Evolutionary conservation across 345 rosid genomes (phyloP).

Genomic region (Melastoma malabathricum): DNA sequence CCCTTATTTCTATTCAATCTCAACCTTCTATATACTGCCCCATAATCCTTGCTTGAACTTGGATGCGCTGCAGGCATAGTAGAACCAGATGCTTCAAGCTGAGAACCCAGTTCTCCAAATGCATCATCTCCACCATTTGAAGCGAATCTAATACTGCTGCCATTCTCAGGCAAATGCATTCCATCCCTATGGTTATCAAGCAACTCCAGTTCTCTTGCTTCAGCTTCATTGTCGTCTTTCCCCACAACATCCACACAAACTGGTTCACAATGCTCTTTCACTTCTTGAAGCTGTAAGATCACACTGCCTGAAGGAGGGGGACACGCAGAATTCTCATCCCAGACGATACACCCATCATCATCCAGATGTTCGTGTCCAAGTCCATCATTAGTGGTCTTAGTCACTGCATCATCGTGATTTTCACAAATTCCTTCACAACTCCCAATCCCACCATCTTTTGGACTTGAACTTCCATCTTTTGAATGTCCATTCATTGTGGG

Average conservation of each 20-base stretch:
- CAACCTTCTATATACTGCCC: constrained; percentile 69
- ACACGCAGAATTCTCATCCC: too few species aligned
- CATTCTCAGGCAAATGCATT: too few species aligned
- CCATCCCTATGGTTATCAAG: constrained; percentile 20
- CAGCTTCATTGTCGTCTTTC: too few species aligned
- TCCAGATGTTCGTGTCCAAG: too few species aligned
- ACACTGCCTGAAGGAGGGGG: too few species aligned
- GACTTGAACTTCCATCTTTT: constrained; percentile 16
- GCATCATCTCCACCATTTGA: constrained; percentile 17
- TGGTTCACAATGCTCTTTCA: too few species aligned
- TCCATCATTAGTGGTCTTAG: too few species aligned
- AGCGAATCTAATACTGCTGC: constrained; percentile 13
- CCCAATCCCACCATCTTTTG: constrained; percentile 10
- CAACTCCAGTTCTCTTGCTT: too few species aligned
- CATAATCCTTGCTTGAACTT: constrained; percentile 50
- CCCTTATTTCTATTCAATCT: constrained; percentile 40
- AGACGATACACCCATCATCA: too few species aligned
- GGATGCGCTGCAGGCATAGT: constrained; percentile 18
- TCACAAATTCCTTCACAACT: constrained; percentile 7
- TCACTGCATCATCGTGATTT: too few species aligned
- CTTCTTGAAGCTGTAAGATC: too few species aligned
- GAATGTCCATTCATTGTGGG: constrained; percentile 17
- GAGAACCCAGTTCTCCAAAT: constrained; percentile 16
- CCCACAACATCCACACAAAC: too few species aligned
- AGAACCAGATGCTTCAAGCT: constrained; percentile 8